Conservation (phyloP, 2,329 filamentous ascomycete genomes). For the Aspergillus persii region DNA sequence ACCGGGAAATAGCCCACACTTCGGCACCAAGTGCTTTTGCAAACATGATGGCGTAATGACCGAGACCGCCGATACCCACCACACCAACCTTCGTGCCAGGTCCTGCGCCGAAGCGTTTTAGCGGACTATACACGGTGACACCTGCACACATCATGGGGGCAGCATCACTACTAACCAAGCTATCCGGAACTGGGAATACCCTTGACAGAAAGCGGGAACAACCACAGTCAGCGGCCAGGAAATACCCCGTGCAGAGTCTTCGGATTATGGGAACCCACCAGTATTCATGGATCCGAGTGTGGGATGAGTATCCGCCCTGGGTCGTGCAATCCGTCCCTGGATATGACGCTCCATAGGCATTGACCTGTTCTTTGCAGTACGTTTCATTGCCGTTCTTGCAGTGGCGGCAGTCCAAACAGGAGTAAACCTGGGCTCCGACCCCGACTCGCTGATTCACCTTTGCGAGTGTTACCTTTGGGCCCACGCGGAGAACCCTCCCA, state of each 20-base stretch:
- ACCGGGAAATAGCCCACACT: conserved; percentile 57
- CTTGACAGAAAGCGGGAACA: too few species aligned
- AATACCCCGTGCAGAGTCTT: too few species aligned
- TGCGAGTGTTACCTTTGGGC: conserved; percentile 37
- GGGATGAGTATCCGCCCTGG: too few species aligned
- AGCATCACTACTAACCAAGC: conserved; percentile 49
- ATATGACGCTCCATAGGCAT: too few species aligned
- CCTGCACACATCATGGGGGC: conserved; percentile 78
- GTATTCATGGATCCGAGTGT: too few species aligned
- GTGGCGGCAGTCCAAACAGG: conserved; percentile 56
- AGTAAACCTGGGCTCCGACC: conserved; percentile 60
- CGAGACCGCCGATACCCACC: conserved; percentile 70
- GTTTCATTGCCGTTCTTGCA: conserved; percentile 47
- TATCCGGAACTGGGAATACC: too few species aligned
- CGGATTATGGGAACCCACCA: conserved; percentile 26
- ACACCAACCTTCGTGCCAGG: conserved; percentile 72
- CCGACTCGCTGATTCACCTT: conserved; percentile 43
- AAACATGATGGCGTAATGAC: conserved; percentile 70
- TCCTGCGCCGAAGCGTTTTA: conserved; percentile 66
- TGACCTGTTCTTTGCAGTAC: too few species aligned
- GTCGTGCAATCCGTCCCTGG: too few species aligned
- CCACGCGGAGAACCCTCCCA: conserved; percentile 58
- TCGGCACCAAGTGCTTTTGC: conserved; percentile 70
- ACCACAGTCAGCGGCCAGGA: too few species aligned
- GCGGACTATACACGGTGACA: conserved; percentile 69